Base-by-base conservation (phyloP, 164 flowering plant species). In the Kingdonia uniflora region DNA sequence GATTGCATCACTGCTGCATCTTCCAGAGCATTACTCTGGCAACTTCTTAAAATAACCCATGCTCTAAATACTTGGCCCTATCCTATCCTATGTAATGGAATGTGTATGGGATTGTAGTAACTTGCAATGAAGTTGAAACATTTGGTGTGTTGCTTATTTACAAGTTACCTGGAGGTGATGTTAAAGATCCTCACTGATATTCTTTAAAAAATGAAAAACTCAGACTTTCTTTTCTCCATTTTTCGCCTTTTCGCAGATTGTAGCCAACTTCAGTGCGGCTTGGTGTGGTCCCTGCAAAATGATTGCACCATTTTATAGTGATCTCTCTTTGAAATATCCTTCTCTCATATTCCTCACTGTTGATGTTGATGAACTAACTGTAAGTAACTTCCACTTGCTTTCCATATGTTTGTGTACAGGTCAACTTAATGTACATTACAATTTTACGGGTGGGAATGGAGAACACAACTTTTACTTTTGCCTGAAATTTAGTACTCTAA, bases 271-370 rank as follows among this genome's bases (percentile, higher is more conserved):
- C 65, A 92, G 91, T 66, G 98, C 98, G 50, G 60, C 87, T 25
- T 92, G 99, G 99, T 92, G 99, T 72, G 94, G 91, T 61, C 99
- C 99, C n/a, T 92, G 99, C 52, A 78, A 73, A 69, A 49, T 76
- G 71, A 76, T 92, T 57, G 88, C 84, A 19, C 87, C 94, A 23
- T 66, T 74, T 55, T 92, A 62, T 59, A 16, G 59, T 11, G 95
- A 88, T 64, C 74, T 88, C 8, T 88, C 99, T 8, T 73, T 76
- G 73, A 81, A 77, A 67, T 63, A 86, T 52, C 73, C 82, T 44
- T 68, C 81, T 42, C 25, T 87, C 20, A 73, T 80, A 79, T 91
- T 79, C 71, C 66, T 91, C 13, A 46, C 80, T n/a, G 62, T 92
- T 6, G 98, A 92, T 67, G 98, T 92, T 16, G 98, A 92, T 72